Conservation (phyloP, 495 filamentous ascomycete genomes). For the Hypoxylon lenormandii region DNA sequence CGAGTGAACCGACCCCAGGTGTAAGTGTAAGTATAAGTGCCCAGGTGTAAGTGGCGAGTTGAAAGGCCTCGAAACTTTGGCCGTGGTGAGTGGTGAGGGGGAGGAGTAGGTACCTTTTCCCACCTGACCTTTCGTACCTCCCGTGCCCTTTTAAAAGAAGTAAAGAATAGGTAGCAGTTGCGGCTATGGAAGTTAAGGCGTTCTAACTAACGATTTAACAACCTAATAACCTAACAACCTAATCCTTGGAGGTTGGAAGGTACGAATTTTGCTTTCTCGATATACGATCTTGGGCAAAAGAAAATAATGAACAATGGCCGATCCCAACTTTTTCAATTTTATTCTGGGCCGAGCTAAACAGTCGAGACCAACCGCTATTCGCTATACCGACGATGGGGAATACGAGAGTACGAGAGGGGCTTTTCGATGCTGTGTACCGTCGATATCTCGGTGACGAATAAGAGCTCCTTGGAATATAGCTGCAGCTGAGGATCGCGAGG, state of each 20-base stretch:
- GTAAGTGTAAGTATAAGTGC: too few species aligned
- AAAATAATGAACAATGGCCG: slow-evolving; percentile 2
- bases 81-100: neutral
- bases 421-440: slow-evolving; percentile 43
- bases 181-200: slow-evolving; percentile 13
- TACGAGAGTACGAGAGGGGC: slow-evolving; percentile 33
- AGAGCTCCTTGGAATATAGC: slow-evolving; percentile 9
- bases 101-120: slow-evolving; percentile 14
- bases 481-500: slow-evolving; percentile 38
- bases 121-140: slow-evolving; percentile 7
- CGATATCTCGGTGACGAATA: slow-evolving; percentile 25
- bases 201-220: neutral
- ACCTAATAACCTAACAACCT: neutral
- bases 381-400: slow-evolving; percentile 19
- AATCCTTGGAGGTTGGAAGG: slow-evolving; percentile 1
- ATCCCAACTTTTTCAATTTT: slow-evolving; percentile 9
- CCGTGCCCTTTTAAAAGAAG: slow-evolving; percentile 18
- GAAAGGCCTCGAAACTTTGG: neutral
- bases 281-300: neutral
- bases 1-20: slow-evolving; percentile 25
- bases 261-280: neutral
- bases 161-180: slow-evolving; percentile 18
- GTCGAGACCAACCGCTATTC: slow-evolving; percentile 13
- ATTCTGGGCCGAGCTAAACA: slow-evolving; percentile 1
- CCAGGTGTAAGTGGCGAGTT: slow-evolving; percentile 8